Base-by-base conservation (phyloP, 345 rosid species). In the Sisymbrium irio region DNA sequence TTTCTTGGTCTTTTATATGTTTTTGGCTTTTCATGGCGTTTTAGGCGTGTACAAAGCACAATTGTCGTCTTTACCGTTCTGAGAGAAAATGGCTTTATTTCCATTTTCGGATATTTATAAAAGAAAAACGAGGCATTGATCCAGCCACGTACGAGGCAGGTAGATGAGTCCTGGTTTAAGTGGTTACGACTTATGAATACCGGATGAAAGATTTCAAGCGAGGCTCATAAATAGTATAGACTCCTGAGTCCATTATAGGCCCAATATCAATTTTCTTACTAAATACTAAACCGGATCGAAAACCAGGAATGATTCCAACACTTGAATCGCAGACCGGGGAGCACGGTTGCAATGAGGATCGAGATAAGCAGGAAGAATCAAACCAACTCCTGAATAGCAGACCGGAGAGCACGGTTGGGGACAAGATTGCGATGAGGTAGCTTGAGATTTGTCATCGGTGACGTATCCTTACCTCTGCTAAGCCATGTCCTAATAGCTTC, bases 341-440 rank as follows among this genome's bases (percentile, higher is more conserved):
- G 89, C 71, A 9, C 9, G 25, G n/a, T n/a, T n/a, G n/a, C n/a
- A n/a, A n/a, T n/a, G n/a, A n/a, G n/a, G n/a, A n/a, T n/a, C 25
- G 13, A 1, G 15, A 41, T 19, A 47, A 47, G 28, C 27, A 47
- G 14, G 27, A 47, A 47, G 19, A 25, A 85, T 70, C 5, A 47
- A 47, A 18, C 4, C n/a, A 86, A 80, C 47, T 89, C 91, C 66
- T 74, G 83, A 64, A 86, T 84, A 1, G 87, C 83, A 1, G 93
- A 85, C 22, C 89, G 89, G 64, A 85, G 88, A 1, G 88, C 66
- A 12, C 5, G 86, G 81, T 89, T 91, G 14, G 85, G 92, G 50
- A 79, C 44, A 11, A 89, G 87, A 58, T 63, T 73, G 25, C 18
- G 3, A 79, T 85, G 82, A 14, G 80, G 1, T 42, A 86, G 88